These are phyloP conservation scores for Gleditsia sinensis DNA, from an alignment of 306 rosid genomes.

Conservation along the genomic window DNA sequence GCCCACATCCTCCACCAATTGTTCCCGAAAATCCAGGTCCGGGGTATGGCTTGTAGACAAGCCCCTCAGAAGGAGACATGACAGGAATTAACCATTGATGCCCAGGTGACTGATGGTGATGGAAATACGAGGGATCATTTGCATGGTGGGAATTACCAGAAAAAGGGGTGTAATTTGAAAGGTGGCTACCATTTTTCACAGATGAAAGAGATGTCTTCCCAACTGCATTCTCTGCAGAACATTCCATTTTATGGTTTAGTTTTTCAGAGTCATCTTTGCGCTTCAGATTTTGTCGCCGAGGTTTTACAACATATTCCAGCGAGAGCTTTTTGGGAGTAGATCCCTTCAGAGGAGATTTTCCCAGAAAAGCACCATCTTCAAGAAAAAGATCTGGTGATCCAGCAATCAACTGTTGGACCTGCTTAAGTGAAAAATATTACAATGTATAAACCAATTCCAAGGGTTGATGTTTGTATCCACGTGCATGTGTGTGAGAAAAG, in stretches of 20 bases:
- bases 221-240: slow-evolving; percentile 73
- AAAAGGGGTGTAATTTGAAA: slow-evolving; percentile 42
- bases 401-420: slow-evolving; percentile 86
- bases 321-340: slow-evolving; percentile 47
- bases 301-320: slow-evolving; percentile 39
- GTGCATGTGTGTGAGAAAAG: slow-evolving; percentile 2
- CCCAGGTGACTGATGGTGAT: slow-evolving; percentile 65
- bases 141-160: slow-evolving; percentile 42
- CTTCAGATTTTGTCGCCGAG: slow-evolving; percentile 20
- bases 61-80: slow-evolving; percentile 87
- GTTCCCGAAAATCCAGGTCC: slow-evolving; percentile 54
- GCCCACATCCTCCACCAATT: slow-evolving; percentile 55
- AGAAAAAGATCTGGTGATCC: slow-evolving; percentile 66
- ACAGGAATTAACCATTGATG: slow-evolving; percentile 81
- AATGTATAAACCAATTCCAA: slow-evolving; percentile 10
- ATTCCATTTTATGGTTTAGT: slow-evolving; percentile 55
- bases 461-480: not conserved
- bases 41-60: slow-evolving; percentile 74
- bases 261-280: slow-evolving; percentile 46
- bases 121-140: slow-evolving; percentile 53
- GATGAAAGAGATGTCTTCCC: slow-evolving; percentile 54
- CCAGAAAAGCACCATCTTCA: slow-evolving; percentile 60
- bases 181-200: slow-evolving; percentile 45
- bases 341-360: slow-evolving; percentile 43
- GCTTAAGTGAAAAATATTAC: slow-evolving; percentile 31